phyloP scores from a whole-genome alignment of 148 eudicot species.

The Fagopyrum esculentum region DNA sequence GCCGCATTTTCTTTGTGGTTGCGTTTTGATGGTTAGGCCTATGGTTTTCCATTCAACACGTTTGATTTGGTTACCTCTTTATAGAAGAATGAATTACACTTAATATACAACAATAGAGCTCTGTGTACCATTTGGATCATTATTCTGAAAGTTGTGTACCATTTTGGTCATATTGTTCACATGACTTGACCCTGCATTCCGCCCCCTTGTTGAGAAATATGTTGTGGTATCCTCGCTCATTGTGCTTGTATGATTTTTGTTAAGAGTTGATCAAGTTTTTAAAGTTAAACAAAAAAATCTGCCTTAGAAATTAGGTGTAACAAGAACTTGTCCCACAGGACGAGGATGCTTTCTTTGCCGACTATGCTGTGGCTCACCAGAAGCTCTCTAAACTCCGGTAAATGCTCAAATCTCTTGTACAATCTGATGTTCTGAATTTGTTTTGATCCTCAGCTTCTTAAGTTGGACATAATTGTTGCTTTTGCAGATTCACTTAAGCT shows the following conservation, averaged over 20 bases:
- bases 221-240: constrained; percentile 44
- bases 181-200: constrained; percentile 51
- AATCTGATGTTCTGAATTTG: neutral
- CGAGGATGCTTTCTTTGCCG: constrained; percentile 93
- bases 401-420: neutral
- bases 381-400: constrained; percentile 95
- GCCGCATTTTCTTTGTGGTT: too few species aligned
- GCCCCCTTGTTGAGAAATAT: constrained; percentile 85
- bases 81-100: too few species aligned
- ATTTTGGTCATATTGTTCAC: too few species aligned
- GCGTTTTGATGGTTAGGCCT: too few species aligned
- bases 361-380: constrained; percentile 79
- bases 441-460: neutral
- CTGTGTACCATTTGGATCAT: too few species aligned
- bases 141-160: too few species aligned
- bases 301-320: neutral
- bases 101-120: too few species aligned
- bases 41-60: too few species aligned
- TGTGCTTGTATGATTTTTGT: neutral
- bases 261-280: neutral
- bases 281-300: neutral
- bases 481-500: constrained; percentile 10
- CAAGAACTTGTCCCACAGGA: constrained; percentile 32
- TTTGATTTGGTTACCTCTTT: too few species aligned
- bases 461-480: neutral